phyloP scores from a whole-genome alignment of 768 basidiomycete species.

The Suillus luteus region DNA sequence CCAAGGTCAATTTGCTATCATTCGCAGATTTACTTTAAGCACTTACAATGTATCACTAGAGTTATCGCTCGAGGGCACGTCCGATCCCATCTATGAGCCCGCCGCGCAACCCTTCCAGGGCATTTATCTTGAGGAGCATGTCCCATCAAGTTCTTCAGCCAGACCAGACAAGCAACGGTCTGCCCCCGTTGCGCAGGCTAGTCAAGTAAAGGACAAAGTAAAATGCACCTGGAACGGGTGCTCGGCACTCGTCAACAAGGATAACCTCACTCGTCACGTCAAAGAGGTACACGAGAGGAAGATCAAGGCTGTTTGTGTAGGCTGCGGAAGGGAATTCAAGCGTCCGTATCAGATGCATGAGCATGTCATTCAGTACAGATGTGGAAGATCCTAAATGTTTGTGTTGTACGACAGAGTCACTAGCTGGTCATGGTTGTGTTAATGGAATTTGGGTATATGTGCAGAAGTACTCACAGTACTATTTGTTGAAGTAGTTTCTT shows the following conservation, averaged over 20 bases:
- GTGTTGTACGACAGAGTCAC: not conserved
- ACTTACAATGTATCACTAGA: not conserved
- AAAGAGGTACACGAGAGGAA: not conserved
- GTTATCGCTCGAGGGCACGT: not conserved
- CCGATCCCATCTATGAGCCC: not conserved
- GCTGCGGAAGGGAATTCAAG: not conserved
- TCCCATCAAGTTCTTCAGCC: not conserved
- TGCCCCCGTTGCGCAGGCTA: not conserved
- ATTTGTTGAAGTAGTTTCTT: not conserved
- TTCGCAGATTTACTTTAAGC: not conserved
- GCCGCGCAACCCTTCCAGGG: not conserved
- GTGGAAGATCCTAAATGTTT: not conserved
- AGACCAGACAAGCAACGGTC: not conserved
- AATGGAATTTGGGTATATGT: not conserved
- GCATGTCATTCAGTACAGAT: not conserved
- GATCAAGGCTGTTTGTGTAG: not conserved
- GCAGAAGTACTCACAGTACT: not conserved
- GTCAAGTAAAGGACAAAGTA: not conserved
- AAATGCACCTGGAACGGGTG: not conserved
- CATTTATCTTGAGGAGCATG: not conserved
- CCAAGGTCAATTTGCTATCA: not conserved
- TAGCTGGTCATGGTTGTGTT: not conserved
- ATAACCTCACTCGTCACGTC: not conserved
- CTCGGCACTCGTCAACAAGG: not conserved
- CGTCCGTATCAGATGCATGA: not conserved